These are phyloP conservation scores for Cajanus cajan DNA, from an alignment of 306 rosid species.

Conservation along the genomic window DNA sequence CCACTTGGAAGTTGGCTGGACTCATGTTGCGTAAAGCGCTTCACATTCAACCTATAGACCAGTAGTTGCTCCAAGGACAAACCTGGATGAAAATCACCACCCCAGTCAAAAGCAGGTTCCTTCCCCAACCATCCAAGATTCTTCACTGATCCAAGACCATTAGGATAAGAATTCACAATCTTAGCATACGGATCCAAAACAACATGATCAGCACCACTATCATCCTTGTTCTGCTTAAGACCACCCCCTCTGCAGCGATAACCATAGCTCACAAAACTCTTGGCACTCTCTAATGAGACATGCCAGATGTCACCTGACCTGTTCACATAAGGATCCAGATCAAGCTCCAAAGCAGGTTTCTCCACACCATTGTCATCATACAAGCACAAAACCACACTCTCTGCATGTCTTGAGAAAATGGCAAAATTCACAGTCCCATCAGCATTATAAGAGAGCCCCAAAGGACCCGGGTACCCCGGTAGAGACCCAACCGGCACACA, in stretches of 20 bases:
- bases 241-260: conserved; percentile 54
- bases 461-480: conserved; percentile 60
- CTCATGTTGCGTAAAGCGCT: conserved; percentile 57
- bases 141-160: conserved; percentile 40
- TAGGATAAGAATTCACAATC: conserved; percentile 43
- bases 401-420: conserved; percentile 65
- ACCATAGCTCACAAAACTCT: conserved; percentile 67
- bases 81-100: conserved; percentile 47
- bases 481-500: conserved; percentile 79
- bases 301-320: conserved; percentile 92
- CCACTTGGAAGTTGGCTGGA: conserved; percentile 63
- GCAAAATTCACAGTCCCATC: conserved; percentile 77
- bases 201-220: conserved; percentile 27
- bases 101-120: conserved; percentile 81
- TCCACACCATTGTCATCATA: conserved; percentile 48
- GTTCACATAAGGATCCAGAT: conserved; percentile 82
- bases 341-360: conserved; percentile 83
- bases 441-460: conserved; percentile 62
- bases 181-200: conserved; percentile 85
- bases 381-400: conserved; percentile 78
- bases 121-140: conserved; percentile 59
- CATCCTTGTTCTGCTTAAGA: conserved; percentile 30
- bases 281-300: conserved; percentile 55
- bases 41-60: conserved; percentile 71
- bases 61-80: conserved; percentile 61